A percentile compares a stretch with the other conserved stretches of the same genome.
Evolutionary conservation across 352 stramenopile species (phyloP).

Genomic region (Vaucheria bursata): DNA sequence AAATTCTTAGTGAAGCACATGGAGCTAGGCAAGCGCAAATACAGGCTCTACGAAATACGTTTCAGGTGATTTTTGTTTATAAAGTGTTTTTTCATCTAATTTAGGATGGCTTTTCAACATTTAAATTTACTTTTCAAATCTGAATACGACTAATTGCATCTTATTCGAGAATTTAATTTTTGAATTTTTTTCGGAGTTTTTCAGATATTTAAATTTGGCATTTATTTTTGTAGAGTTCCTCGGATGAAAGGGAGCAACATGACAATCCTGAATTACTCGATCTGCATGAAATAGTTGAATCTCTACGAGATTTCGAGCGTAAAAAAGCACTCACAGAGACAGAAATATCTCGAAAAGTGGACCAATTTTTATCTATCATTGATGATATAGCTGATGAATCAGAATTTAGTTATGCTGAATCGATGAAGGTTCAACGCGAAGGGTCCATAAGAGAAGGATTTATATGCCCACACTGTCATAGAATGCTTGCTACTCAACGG

Average conservation of each 20-base stretch:
- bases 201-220: no score
- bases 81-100: no score
- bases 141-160: no score
- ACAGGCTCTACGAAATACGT: constrained; percentile 25
- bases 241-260: no score
- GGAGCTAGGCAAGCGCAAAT: constrained; percentile 26
- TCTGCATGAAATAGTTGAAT: constrained; percentile 26
- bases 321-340: constrained; percentile 34
- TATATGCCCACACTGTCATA: constrained; percentile 31
- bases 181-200: no score
- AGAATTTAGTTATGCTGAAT: background rate
- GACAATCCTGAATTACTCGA: constrained; percentile 19
- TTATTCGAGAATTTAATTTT: no score
- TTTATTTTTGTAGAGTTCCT: no score
- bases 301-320: constrained; percentile 30
- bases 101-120: no score
- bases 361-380: background rate
- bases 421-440: background rate
- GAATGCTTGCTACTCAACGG: constrained; percentile 11
- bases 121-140: no score
- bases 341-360: constrained; percentile 30
- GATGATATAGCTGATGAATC: background rate
- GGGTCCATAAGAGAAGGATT: constrained; percentile 19
- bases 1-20: constrained; percentile 32
- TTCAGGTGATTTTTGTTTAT: no score